phyloP scores from a whole-genome alignment of 129 eudicot species.

The Helianthus annuus region HanXRQr2.0-SUNRISE NC_035440.2:164164623-164165122 shows the following conservation, averaged over 20 bases:
- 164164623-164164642: conserved; percentile 50
- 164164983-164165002: not conserved
- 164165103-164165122: no score
- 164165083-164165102: no score
- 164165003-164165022: not conserved
- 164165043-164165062: no score
- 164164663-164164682: conserved; percentile 20
- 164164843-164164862: conserved; percentile 25
- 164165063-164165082: no score
- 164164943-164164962: not conserved
- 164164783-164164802: conserved; percentile 22
- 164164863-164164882: conserved; percentile 40
- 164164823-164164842: conserved; percentile 12
- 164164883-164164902: conserved; percentile 43
- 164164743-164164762: conserved; percentile 30
- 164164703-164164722: conserved; percentile 43
- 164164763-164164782: conserved; percentile 30
- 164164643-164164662: conserved; percentile 28
- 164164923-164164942: not conserved
- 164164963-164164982: not conserved
- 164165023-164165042: no score
- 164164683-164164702: conserved; percentile 46
- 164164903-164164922: conserved; percentile 47
- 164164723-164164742: conserved; percentile 34
- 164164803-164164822: conserved; percentile 23